A percentile compares a stretch with the other conserved stretches of the same genome.
These are phyloP conservation scores for Fusarium xylarioides DNA, from an alignment of 2,329 filamentous ascomycete species.

Conservation along the genomic window DNA sequence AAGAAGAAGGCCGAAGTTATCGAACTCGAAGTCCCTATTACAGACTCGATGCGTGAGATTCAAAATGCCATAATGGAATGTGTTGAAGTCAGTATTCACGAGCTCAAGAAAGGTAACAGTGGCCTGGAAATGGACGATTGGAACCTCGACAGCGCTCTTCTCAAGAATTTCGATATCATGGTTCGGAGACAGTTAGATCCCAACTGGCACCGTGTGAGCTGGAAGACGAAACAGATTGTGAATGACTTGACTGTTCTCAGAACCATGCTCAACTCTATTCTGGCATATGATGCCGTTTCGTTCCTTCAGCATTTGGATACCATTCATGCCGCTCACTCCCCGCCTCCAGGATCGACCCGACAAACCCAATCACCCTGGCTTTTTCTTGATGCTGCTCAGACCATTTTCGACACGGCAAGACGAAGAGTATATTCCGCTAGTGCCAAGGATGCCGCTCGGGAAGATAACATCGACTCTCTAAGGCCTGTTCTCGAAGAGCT, in stretches of 20 bases:
- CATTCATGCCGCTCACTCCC: constrained; percentile 88
- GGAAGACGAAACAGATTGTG: constrained; percentile 94
- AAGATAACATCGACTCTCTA: constrained; percentile 67
- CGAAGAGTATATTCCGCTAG: constrained; percentile 83
- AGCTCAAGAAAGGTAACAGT: constrained; percentile 89
- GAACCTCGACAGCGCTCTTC: constrained; percentile 91
- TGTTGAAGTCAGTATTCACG: constrained; percentile 91
- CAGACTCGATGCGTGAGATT: constrained; percentile 89
- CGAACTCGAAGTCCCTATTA: constrained; percentile 96
- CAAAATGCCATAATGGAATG: constrained; percentile 96
- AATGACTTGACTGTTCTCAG: constrained; percentile 86
- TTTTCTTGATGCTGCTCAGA: constrained; percentile 93
- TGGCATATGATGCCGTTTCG: constrained; percentile 88
- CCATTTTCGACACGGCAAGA: constrained; percentile 91
- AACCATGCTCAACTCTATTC: constrained; percentile 80
- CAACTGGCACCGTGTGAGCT: constrained; percentile 96
- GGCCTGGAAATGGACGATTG: constrained; percentile 96
- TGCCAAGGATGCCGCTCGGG: constrained; percentile 60
- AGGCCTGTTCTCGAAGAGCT: constrained; percentile 89
- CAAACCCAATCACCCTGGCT: constrained; percentile 96
- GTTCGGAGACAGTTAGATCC: constrained; percentile 91
- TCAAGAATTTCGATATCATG: constrained; percentile 90
- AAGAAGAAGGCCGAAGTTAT: constrained; percentile 96
- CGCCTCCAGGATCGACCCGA: constrained; percentile 84
- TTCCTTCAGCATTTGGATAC: constrained; percentile 95